Conservation (phyloP, 106 monocot species). For the Posidonia australis region DNA sequence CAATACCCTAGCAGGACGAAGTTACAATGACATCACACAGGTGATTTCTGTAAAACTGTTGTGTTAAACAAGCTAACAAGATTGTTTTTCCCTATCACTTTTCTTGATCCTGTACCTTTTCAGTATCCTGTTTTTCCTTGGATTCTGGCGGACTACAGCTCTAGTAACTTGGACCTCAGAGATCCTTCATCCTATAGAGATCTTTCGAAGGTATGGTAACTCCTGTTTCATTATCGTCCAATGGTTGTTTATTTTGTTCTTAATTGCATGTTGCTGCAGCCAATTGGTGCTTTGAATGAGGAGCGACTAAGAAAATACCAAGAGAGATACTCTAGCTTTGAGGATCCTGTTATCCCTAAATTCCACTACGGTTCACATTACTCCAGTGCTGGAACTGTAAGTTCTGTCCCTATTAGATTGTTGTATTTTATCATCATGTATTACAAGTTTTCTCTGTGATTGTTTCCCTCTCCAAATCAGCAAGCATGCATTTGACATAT, state of each 20-base stretch:
- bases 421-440: neutral
- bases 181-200: conserved; percentile 74
- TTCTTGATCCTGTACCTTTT: neutral
- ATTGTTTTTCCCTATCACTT: neutral
- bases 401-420: neutral
- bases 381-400: conserved; percentile 91
- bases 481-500: too few species aligned
- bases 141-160: conserved; percentile 82
- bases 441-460: neutral
- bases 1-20: conserved; percentile 87
- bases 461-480: too few species aligned
- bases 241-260: neutral
- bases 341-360: conserved; percentile 89
- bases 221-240: neutral
- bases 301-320: conserved; percentile 84
- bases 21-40: conserved; percentile 99
- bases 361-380: conserved; percentile 98
- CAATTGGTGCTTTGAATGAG: conserved; percentile 86
- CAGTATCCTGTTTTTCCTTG: conserved; percentile 99
- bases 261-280: conserved; percentile 39
- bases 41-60: conserved; percentile 19
- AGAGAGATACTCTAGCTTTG: conserved; percentile 84
- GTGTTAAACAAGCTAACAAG: neutral
- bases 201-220: conserved; percentile 75
- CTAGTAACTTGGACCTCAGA: conserved; percentile 55